phyloP scores from a whole-genome alignment of 2,329 filamentous ascomycete genomes.

The Microdochium nivale region DNA sequence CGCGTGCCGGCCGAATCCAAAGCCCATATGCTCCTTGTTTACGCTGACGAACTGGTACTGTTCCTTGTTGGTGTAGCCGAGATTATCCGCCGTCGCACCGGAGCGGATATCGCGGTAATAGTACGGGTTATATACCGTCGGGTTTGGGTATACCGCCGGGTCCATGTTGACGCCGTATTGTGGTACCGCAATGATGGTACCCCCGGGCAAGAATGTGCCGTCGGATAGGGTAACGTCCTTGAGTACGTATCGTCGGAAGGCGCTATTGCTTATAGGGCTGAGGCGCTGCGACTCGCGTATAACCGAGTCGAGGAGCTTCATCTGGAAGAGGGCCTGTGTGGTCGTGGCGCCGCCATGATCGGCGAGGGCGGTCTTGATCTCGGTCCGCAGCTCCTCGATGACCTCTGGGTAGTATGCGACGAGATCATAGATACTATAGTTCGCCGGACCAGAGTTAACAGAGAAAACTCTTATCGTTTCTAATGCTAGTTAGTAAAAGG shows the following conservation, averaged over 20 bases:
- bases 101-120: conserved; percentile 24
- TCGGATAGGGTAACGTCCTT: conserved; percentile 38
- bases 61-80: conserved; percentile 17
- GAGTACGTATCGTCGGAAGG: conserved; percentile 37
- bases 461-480: neutral
- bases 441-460: neutral
- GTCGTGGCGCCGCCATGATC: conserved; percentile 22
- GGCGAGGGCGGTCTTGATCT: conserved; percentile 29
- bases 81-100: conserved; percentile 11
- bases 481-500: neutral
- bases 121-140: conserved; percentile 22
- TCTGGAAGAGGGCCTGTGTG: conserved; percentile 22
- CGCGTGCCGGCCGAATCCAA: conserved; percentile 31
- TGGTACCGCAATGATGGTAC: conserved; percentile 26
- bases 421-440: conserved; percentile 36
- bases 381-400: conserved; percentile 38
- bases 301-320: conserved; percentile 28
- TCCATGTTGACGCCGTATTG: conserved; percentile 18
- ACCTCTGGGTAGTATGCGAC: conserved; percentile 33
- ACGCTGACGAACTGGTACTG: conserved; percentile 31
- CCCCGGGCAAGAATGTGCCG: conserved; percentile 32
- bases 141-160: conserved; percentile 15
- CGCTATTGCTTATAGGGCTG: conserved; percentile 19
- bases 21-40: conserved; percentile 21
- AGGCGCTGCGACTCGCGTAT: conserved; percentile 23